A percentile compares a stretch with the other conserved stretches of the same genome.
Conservation (phyloP, 2,329 filamentous ascomycete species). For the Colletotrichum somersetense region DNA sequence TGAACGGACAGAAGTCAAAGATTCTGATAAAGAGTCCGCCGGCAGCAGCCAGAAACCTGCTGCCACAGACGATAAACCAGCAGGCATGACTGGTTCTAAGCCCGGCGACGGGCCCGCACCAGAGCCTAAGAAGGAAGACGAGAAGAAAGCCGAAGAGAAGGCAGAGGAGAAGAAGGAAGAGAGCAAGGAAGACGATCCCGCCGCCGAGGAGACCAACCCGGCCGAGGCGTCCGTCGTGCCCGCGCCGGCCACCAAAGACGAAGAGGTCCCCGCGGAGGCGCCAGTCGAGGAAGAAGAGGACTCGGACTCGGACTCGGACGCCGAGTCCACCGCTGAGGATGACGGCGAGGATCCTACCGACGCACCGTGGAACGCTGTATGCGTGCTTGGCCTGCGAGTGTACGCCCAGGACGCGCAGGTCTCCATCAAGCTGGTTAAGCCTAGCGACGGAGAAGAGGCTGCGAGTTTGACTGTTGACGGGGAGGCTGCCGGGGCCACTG, state of each 20-base stretch:
- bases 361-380: slow-evolving; percentile 57
- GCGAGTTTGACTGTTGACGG: slow-evolving; percentile 47
- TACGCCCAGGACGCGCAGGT: slow-evolving; percentile 54
- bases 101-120: slow-evolving; percentile 11
- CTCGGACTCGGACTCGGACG: slow-evolving; percentile 30
- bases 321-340: slow-evolving; percentile 23
- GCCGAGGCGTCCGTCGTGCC: neutral
- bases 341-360: slow-evolving; percentile 40
- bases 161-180: slow-evolving; percentile 6
- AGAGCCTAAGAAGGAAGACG: slow-evolving; percentile 29
- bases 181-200: slow-evolving; percentile 5
- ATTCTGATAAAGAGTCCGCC: slow-evolving; percentile 25
- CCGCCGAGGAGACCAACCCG: slow-evolving; percentile 21
- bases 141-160: slow-evolving; percentile 15
- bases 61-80: neutral
- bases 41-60: slow-evolving; percentile 19
- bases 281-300: slow-evolving; percentile 30
- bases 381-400: slow-evolving; percentile 55
- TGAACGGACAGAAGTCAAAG: slow-evolving; percentile 29
- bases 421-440: slow-evolving; percentile 52
- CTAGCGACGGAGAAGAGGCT: slow-evolving; percentile 48
- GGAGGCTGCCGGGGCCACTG: slow-evolving; percentile 49
- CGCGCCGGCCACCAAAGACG: neutral
- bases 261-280: slow-evolving; percentile 24
- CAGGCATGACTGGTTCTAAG: slow-evolving; percentile 2